These are phyloP conservation scores for Fonsecaea nubica DNA, from an alignment of 2,329 filamentous ascomycete genomes.

Conservation along the genomic window DNA sequence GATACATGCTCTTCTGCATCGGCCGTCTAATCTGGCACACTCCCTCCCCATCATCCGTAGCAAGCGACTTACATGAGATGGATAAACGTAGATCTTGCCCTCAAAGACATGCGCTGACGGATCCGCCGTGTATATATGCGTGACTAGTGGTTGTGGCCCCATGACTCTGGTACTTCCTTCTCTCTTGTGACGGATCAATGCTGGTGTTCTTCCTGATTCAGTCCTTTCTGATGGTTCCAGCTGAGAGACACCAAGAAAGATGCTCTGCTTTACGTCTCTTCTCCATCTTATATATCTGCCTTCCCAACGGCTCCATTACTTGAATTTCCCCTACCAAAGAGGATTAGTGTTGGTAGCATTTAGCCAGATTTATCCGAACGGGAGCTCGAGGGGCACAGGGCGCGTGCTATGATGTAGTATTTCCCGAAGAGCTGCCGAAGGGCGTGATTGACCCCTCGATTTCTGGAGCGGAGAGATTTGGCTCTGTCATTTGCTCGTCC, in stretches of 20 bases:
- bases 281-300: not conserved
- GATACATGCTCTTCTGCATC: not conserved
- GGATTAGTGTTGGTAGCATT: conserved; percentile 19
- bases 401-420: not conserved
- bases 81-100: conserved; percentile 77
- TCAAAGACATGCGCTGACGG: conserved; percentile 83
- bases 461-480: not conserved
- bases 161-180: not conserved
- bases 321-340: not conserved
- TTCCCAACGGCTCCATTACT: conserved; percentile 13
- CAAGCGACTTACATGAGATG: conserved; percentile 55
- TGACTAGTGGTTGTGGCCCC: conserved; percentile 65
- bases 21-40: not conserved
- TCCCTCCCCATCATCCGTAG: not conserved
- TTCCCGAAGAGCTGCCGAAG: conserved; percentile 17
- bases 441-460: not conserved
- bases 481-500: not conserved
- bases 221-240: not conserved
- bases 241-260: not conserved
- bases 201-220: not conserved
- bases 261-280: not conserved
- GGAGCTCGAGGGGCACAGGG: conserved; percentile 7
- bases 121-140: conserved; percentile 79
- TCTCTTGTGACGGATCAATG: not conserved
- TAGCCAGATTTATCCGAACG: conserved; percentile 34